These are phyloP conservation scores for Hypoxylon subgilvum DNA, from an alignment of 495 filamentous ascomycete species.

Conservation along the genomic window DNA sequence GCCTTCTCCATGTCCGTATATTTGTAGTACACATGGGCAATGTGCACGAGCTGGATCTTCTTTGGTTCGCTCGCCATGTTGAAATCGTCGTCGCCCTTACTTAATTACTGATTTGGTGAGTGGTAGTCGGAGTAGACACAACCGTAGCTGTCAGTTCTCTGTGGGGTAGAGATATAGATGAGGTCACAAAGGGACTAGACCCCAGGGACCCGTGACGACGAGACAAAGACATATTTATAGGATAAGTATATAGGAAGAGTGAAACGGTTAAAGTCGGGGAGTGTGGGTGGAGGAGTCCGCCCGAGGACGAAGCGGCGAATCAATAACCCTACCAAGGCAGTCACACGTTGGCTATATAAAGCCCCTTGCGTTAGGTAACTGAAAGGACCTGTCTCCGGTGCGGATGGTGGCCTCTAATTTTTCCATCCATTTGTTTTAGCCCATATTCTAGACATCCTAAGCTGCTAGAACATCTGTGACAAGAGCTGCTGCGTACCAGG, in stretches of 20 bases:
- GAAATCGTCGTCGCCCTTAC: not conserved
- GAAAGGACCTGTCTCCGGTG: conserved; percentile 5
- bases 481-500: conserved; percentile 2
- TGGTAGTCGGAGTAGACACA: not conserved
- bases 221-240: conserved; percentile 20
- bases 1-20: conserved; percentile 58
- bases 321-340: conserved; percentile 22
- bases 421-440: conserved; percentile 1
- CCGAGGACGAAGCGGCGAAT: conserved; percentile 16
- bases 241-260: conserved; percentile 2
- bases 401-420: no score
- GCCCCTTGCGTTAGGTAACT: not conserved
- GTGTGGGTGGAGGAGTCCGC: conserved; percentile 40
- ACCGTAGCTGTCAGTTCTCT: not conserved
- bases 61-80: conserved; percentile 28
- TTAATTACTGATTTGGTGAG: not conserved
- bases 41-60: conserved; percentile 60
- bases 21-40: conserved; percentile 64
- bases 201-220: not conserved
- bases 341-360: not conserved
- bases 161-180: not conserved
- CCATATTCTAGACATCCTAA: not conserved
- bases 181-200: not conserved
- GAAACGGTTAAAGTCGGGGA: conserved; percentile 32
- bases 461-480: conserved; percentile 5